Base-by-base conservation (phyloP, 2,329 filamentous ascomycete genomes). In the Nigrospora sphaerica region DNA sequence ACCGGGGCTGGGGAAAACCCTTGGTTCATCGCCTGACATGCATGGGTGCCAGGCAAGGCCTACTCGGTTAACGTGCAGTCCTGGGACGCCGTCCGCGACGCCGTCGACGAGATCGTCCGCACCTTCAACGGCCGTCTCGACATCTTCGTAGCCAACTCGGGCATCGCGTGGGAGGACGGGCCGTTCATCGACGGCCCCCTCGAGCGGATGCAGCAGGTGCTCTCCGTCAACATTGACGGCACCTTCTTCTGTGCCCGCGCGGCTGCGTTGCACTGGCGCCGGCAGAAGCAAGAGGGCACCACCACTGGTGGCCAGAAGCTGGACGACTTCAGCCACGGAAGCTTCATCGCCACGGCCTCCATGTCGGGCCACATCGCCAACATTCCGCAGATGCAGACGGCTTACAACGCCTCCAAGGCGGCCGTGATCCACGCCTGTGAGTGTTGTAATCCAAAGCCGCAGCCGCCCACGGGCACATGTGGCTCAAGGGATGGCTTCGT, bases 341-440 rank as follows among this genome's bases (percentile, higher is more conserved):
- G 81, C 62, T 88, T 92, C 64, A 81, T 92, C 54, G 83, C 83
- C 23, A 92, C 88, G 7, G 83, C 87, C 1, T 86, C 81, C 48
- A 91, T 92, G 78, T 85, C 80, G 54, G 87, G 82, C 4, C 85
- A 86, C 60, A 84, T 91, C 56, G 85, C 82, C 62, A 91, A 90
- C 61, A 75, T 88, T 48, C 87, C 86, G 6, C 86, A 90, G 68
- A 61, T 83, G 54, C 86, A 91, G 68, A 74, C 82, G 6, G 79
- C 83, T 10, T 89, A 89, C 62, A 89, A 88, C 61, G 81, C 80
- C 16, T 81, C 81, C 52, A 89, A 88, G 67, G 80, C 83, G 1
- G 85, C 75, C 31, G 69, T 78, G 12, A 74, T 80, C 40, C 74
- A 81, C 54, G 65, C 78, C 47, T 81, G 77, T 75, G 68, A 59